phyloP scores from a whole-genome alignment of 768 basidiomycete genomes.

The Hericium alpestre region DNA sequence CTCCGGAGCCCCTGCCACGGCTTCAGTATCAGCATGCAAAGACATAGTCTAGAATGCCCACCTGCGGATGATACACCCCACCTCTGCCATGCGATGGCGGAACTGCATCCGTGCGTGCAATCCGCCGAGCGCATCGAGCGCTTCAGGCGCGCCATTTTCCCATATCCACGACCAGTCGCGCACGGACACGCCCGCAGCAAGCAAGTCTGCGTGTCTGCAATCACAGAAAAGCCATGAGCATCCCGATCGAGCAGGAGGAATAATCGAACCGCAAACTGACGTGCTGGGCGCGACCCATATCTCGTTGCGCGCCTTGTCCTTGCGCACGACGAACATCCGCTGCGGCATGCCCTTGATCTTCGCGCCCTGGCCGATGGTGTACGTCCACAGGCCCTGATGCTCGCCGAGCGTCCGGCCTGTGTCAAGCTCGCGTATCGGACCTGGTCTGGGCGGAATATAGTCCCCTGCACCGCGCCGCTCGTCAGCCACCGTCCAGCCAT shows the following conservation, averaged over 20 bases:
- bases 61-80: slow-evolving; percentile 43
- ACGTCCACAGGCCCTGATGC: slow-evolving; percentile 76
- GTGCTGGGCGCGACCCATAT: slow-evolving; percentile 69
- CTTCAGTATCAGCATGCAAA: neutral
- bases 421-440: slow-evolving; percentile 50
- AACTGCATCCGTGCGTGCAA: slow-evolving; percentile 45
- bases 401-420: slow-evolving; percentile 43
- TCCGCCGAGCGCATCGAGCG: slow-evolving; percentile 32
- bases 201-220: slow-evolving; percentile 56
- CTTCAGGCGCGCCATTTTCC: slow-evolving; percentile 43
- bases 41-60: slow-evolving; percentile 16
- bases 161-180: slow-evolving; percentile 71
- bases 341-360: slow-evolving; percentile 49
- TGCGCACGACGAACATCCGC: slow-evolving; percentile 64
- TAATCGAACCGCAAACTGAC: slow-evolving; percentile 25
- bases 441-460: slow-evolving; percentile 63
- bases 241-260: neutral
- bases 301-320: slow-evolving; percentile 50
- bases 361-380: slow-evolving; percentile 77
- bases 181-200: slow-evolving; percentile 23
- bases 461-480: slow-evolving; percentile 40
- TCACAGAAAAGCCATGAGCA: neutral
- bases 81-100: slow-evolving; percentile 56
- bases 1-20: slow-evolving; percentile 2
- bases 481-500: neutral